These are phyloP conservation scores for Mycena sanguinolenta DNA, from an alignment of 768 basidiomycete genomes.

Conservation along the genomic window DNA sequence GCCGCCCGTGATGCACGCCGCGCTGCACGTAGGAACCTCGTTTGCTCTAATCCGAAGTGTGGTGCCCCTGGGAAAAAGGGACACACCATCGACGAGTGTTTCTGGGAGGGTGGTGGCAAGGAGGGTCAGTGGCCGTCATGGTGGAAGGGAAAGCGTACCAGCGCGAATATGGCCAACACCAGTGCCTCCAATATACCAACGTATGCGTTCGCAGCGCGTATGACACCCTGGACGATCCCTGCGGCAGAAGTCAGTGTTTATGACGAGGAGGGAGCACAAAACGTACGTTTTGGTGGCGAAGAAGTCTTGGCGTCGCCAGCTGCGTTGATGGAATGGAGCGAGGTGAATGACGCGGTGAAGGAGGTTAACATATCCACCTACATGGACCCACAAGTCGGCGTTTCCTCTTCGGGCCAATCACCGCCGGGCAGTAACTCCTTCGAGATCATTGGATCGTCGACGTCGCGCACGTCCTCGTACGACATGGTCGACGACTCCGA, in stretches of 20 bases:
- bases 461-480: background rate
- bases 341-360: background rate
- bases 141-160: constrained; percentile 5
- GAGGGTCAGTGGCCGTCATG: constrained; percentile 9
- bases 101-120: constrained; percentile 10
- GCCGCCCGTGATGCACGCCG: background rate
- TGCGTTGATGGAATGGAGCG: constrained; percentile 14
- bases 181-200: background rate
- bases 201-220: constrained; percentile 5
- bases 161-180: too few relatives aligned
- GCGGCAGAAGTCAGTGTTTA: background rate
- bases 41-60: background rate
- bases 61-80: constrained; percentile 1
- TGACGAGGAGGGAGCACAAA: background rate
- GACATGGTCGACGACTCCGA: background rate
- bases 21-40: background rate
- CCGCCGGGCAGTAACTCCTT: background rate
- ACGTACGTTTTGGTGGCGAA: too few relatives aligned
- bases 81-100: constrained; percentile 1
- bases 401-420: background rate
- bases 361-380: background rate
- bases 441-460: too few relatives aligned
- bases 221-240: constrained; percentile 9
- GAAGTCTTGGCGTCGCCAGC: background rate
- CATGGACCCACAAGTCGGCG: background rate